Evolutionary conservation across 768 basidiomycete species (phyloP), one percentile per base, ranked within the genome.

Genomic region (Leccinum arenicola): DNA sequence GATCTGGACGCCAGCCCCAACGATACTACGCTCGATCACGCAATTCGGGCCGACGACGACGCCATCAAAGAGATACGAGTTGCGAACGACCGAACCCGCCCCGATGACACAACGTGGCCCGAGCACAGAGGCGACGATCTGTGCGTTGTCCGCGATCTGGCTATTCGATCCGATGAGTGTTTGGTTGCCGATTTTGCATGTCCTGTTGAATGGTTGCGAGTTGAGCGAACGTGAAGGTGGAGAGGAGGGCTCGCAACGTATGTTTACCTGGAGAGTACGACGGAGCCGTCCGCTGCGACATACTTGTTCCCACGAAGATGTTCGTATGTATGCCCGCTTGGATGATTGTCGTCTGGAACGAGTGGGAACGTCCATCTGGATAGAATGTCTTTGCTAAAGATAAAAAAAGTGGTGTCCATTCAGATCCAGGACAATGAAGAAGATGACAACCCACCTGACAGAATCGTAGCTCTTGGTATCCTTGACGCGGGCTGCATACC

Each of bases 361-460:
- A 98, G 78, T 2, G 97, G 97, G 76, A 96, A 98, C 6, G 93
- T 91, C 91, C 94, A 95, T 64, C 97, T 81, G 48, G 93, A 84
- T 31, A 98, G 75, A 52, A 99, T 93, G 66, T 98, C 95, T 73
- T 93, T 92, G 77, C 95, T 96, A 68, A 21, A 54, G 52, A 45
- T 19, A 1, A 17, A 11, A n/a, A 19, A 19, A 5, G 40, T n/a
- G n/a, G 17, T 40, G n/a, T 40, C n/a, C 9, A 0, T 38, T 17
- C 38, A 38, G 36, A 38, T 7, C 15, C 15, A 6, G n/a, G 17
- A 40, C n/a, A 6, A 19, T 6, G 40, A 19, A 43, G 19, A 19
- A 12, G 11, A 23, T n/a, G 40, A 43, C n/a, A 11, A 29, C 21
- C 61, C 55, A 93, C 93, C 92, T 93, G 66, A 98, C 80, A 8